Percentiles rank a stretch among this genome's conserved stretches.
Evolutionary conservation across 1,284 basidiomycete genomes (phyloP).

Genomic region (Sporisorium graminicola): DNA sequence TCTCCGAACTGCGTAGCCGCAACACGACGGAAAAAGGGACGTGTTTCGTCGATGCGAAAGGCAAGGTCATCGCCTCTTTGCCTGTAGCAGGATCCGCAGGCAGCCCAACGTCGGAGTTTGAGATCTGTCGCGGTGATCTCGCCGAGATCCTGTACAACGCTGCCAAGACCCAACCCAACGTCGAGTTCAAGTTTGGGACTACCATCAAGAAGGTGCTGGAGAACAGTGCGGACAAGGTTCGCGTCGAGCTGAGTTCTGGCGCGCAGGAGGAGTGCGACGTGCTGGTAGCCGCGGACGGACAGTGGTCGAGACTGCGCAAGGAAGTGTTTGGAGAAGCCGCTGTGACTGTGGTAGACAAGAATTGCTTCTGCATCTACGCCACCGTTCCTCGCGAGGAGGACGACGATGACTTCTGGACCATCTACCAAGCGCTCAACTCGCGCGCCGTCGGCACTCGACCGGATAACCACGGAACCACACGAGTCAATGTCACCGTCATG

Average conservation of each 20-base stretch:
- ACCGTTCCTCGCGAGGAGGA: conserved; percentile 27
- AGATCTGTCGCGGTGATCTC: conserved; percentile 55
- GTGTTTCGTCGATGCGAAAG: conserved; percentile 53
- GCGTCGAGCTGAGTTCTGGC: conserved; percentile 32
- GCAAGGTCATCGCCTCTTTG: conserved; percentile 51
- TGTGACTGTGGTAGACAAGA: conserved; percentile 18
- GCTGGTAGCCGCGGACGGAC: conserved; percentile 54
- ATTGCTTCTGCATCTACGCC: conserved; percentile 27
- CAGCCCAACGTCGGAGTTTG: conserved; percentile 39
- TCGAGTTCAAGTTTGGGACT: conserved; percentile 38
- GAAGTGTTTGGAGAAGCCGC: conserved; percentile 31
- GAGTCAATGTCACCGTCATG: conserved; percentile 30
- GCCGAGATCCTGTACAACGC: conserved; percentile 39
- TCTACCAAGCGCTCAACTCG: conserved; percentile 22
- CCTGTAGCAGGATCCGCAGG: conserved; percentile 32
- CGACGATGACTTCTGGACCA: conserved; percentile 36
- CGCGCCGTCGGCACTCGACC: conserved; percentile 35
- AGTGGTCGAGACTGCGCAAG: conserved; percentile 45
- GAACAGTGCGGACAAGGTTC: conserved; percentile 16
- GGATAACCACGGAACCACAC: conserved; percentile 39
- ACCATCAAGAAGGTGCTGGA: conserved; percentile 36
- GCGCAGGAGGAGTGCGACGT: conserved; percentile 40
- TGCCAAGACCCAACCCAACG: conserved; percentile 11
- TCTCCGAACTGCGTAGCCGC: conserved; percentile 39
- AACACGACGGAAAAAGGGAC: conserved; percentile 68